Evolutionary conservation across 73 alveolate genomes (phyloP), one percentile per base, ranked within the genome.

Genomic region (Paramecium bursaria): DNA sequence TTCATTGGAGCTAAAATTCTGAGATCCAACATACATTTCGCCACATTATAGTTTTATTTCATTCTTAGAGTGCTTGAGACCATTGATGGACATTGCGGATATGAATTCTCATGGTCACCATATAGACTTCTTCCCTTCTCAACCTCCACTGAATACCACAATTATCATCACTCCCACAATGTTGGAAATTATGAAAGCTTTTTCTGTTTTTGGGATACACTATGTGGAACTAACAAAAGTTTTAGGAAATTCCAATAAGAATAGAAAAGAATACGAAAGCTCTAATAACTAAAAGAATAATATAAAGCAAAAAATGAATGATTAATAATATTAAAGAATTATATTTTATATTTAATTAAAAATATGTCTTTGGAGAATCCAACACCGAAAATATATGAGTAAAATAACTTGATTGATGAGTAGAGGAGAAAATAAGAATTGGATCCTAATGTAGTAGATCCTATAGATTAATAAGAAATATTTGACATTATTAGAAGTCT

Each of bases 91-190:
- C 92, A 87, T 46, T 53, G 86, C 26, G 92, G 92, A 4, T 87
- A 87, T 87, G 92, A 87, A 48, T 61, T 87, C 25, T 80, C 97
- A 14, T 92, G 97, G 97, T 60, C 90, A 46, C 97, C 97, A n/a
- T 92, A 50, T 48, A 77, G 97, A 75, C 52, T 92, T 21, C 75
- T 92, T 30, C 97, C 97, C 10, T 87, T 92, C 48, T 54, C 90
- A n/a, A 57, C 87, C 11, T 74, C 92, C 19, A 87, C 95, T 4
- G 79, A 74, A 26, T 86, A 91, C 15, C 96, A 91, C 49, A 85
- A 86, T 61, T 91, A 74, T 76, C 96, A 91, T 48, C 96, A 91
- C 75, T 90, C 94, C 4, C 94, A 91, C 46, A 89, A 89, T 42
- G 73, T 60, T 75, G 94, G 95, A 4, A 90, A 90, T 74, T 91